Base-by-base conservation (phyloP, 2,329 filamentous ascomycete species). In the Torrubiellomyces zombiae region DNA sequence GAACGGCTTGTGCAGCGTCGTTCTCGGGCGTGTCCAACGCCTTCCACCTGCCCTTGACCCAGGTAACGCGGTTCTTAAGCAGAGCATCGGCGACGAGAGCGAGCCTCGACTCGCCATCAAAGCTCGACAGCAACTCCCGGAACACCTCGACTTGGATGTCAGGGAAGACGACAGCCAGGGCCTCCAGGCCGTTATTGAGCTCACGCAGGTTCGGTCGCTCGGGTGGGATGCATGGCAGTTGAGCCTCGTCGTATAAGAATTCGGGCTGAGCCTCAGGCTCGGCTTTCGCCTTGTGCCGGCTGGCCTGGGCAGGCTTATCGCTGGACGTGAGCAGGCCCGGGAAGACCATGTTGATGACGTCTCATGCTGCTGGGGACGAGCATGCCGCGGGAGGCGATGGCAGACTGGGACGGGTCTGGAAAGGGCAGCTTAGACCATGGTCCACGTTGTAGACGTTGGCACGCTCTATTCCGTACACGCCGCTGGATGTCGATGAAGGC, bases 101-200 rank as follows among this genome's bases (percentile, higher is more conserved):
- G 14, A 86, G 53, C 35, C 78, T 60, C 32, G 78, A 86, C 47
- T 85, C 76, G 38, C 74, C 70, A 39, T 75, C 75, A 43, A 85
- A 76, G 40, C 60, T 76, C 19, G 62, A 53, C 24, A 89, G 67
- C 66, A 89, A 78, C 54, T 86, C 79, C 21, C 79, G 68, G 43
- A 89, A 81, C 11, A 85, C 79, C 37, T 85, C 77, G 31, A 79
- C 60, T 47, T 82, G 75, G n/a, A 85, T 60, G 47, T 85, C 70
- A 15, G 80, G 80, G 36, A 89, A 89, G 7, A 85, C 62, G 23
- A 68, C 68, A 13, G 71, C 67, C 21, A 89, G 63, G 9, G 63
- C 68, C 31, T 67, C 65, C 33, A 89, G 67, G 37, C 70, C 64
- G 25, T 58, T 57, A 51, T 86, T 86, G 24, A 86, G 60, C 30